Evolutionary conservation across 1,139 yeast genomes (phyloP).

Genomic region (Yamadazyma aaseri): DNA sequence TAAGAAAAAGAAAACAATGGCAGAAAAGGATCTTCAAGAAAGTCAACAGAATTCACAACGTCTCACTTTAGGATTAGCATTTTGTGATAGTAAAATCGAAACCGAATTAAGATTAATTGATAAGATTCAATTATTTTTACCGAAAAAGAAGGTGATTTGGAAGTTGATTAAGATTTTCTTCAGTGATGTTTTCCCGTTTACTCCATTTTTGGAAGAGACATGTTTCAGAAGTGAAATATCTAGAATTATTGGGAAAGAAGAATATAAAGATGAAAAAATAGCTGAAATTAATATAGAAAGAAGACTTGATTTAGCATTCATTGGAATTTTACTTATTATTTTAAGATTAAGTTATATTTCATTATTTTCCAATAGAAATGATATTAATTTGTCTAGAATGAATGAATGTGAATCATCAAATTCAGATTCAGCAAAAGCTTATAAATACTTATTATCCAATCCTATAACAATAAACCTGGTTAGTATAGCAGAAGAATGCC

Average conservation of each 20-base stretch:
- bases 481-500: constrained; percentile 51
- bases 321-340: constrained; percentile 31
- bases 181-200: constrained; percentile 31
- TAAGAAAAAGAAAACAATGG: constrained; percentile 20
- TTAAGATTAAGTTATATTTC: constrained; percentile 33
- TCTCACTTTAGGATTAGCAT: constrained; percentile 29
- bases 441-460: constrained; percentile 42
- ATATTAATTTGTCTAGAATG: constrained; percentile 26
- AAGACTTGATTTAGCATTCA: constrained; percentile 31
- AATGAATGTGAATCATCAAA: constrained; percentile 17
- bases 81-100: constrained; percentile 28
- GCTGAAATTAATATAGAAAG: constrained; percentile 23
- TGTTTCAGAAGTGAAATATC: constrained; percentile 20
- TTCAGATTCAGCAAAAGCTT: constrained; percentile 26
- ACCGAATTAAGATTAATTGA: constrained; percentile 32
- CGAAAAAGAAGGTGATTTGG: constrained; percentile 33
- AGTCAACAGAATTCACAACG: constrained; percentile 17
- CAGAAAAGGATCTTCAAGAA: constrained; percentile 16
- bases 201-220: constrained; percentile 37
- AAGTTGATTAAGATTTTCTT: constrained; percentile 31
- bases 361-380: constrained; percentile 31
- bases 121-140: constrained; percentile 30
- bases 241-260: constrained; percentile 27
- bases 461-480: constrained; percentile 49
- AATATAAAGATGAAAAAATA: constrained; percentile 21